phyloP scores from a whole-genome alignment of 2,329 filamentous ascomycete species.

The Pyricularia sp. region DNA sequence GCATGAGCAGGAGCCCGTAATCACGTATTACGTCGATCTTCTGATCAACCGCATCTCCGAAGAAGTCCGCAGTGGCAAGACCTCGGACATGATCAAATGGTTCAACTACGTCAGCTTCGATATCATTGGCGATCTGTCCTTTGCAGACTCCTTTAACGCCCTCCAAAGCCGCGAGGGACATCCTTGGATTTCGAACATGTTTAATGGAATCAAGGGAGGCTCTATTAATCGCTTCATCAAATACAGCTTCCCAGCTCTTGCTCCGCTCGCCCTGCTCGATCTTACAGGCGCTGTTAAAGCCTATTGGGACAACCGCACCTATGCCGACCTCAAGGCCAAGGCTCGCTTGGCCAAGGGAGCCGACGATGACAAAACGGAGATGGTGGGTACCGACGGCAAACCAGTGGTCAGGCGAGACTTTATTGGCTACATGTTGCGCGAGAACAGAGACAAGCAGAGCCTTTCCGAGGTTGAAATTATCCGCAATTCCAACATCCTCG shows the following conservation, averaged over 20 bases:
- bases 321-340: background rate
- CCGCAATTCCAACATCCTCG: slow-evolving; percentile 13
- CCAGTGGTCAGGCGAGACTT: slow-evolving; percentile 1
- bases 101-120: slow-evolving; percentile 15
- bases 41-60: slow-evolving; percentile 12
- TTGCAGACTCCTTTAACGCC: slow-evolving; percentile 10
- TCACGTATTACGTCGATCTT: slow-evolving; percentile 11
- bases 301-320: background rate
- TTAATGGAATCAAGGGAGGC: slow-evolving; percentile 6
- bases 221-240: background rate
- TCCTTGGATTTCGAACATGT: slow-evolving; percentile 14
- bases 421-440: background rate
- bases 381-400: background rate
- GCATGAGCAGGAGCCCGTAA: slow-evolving; percentile 15
- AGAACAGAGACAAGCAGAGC: background rate
- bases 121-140: slow-evolving; percentile 3
- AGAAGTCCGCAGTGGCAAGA: slow-evolving; percentile 5
- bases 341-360: background rate
- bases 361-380: background rate
- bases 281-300: background rate
- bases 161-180: slow-evolving; percentile 8
- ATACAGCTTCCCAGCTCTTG: background rate
- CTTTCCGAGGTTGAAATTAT: slow-evolving; percentile 12
- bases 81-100: slow-evolving; percentile 15
- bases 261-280: background rate